Percentiles rank a stretch among this genome's conserved stretches.
Evolutionary conservation across 2,329 filamentous ascomycete species (phyloP).

Genomic region (Plenodomus biglobosus): DNA sequence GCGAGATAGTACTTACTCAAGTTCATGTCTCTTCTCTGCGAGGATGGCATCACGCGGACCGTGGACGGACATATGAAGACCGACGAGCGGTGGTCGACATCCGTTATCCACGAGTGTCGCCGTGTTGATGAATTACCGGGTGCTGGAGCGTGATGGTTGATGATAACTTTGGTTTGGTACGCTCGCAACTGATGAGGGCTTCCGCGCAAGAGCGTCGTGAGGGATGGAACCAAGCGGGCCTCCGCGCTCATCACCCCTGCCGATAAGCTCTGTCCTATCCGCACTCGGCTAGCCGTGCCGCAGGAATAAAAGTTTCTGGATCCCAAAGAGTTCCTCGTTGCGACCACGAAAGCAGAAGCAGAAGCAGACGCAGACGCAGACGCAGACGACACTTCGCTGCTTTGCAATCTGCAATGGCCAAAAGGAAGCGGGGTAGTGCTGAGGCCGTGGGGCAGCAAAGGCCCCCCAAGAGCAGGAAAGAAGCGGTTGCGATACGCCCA

Average conservation of each 20-base stretch:
- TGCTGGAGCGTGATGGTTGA: conserved; percentile 37
- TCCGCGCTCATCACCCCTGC: conserved; percentile 17
- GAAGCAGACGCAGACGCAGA: too few relatives aligned
- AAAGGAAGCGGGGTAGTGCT: conserved; percentile 39
- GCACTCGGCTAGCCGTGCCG: conserved; percentile 19
- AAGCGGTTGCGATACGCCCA: conserved; percentile 18
- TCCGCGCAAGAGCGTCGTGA: conserved; percentile 7
- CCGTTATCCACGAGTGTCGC: conserved; percentile 50
- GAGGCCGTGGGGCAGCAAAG: conserved; percentile 22
- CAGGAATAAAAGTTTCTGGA: conserved; percentile 28
- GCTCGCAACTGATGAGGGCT: background rate
- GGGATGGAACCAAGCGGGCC: conserved; percentile 22
- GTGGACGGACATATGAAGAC: conserved; percentile 53
- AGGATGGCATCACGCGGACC: conserved; percentile 46
- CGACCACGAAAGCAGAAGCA: conserved; percentile 11
- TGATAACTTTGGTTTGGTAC: conserved; percentile 12
- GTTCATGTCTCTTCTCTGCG: conserved; percentile 47
- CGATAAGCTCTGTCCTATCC: conserved; percentile 31
- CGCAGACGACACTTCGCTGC: conserved; percentile 10
- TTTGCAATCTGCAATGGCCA: conserved; percentile 31
- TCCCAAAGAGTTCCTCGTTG: conserved; percentile 10
- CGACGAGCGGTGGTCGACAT: conserved; percentile 48
- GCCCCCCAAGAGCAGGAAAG: conserved; percentile 32
- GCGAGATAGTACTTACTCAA: conserved; percentile 47
- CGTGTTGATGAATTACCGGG: conserved; percentile 42